Base-by-base conservation (phyloP, 371 early-diverging fungal genomes). In the Mucor sp. region DNA sequence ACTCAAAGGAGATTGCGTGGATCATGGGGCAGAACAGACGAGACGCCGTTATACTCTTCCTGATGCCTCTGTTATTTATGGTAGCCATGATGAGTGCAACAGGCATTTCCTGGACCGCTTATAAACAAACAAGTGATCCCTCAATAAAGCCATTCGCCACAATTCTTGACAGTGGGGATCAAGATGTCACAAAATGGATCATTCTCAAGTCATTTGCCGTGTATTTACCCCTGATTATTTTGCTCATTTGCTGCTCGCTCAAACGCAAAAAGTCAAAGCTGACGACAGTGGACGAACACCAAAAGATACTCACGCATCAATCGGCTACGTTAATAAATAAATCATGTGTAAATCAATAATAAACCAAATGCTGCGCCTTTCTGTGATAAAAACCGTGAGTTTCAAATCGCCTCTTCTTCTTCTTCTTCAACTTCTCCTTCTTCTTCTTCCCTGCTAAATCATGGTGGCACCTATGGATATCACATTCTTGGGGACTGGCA, bases 401-500 rank as follows among this genome's bases (percentile, higher is more conserved):
- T 58, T 50, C 14, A 50, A 50, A 50, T 9, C 7, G 6, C 25
- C 12, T 50, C 50, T 37, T 66, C 23, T 63, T 30, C 60, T 47
- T 35, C 14, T 60, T 50, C 12, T 50, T 6, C 6, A 0, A 48
- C n/a, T 25, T 23, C 8, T 1, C 50, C 50, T 37, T 66, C 23
- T 63, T 30, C 60, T 47, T 35, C 14, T 60, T 11, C 19, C 6
- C 30, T 30, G 30, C 2, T 30, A 2, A 9, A 48, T 33, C 55
- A 74, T 74, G 77, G 75, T 76, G 1, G 72, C 59, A 11, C 66
- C 72, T 19, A 81, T 88, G 65, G 84, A 87, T 56, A 74, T 89
- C 25, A 86, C 85, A 1, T 89, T 89, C 69, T 78, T 89, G 11
- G 89, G 89, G 19, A 92, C 92, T 17, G 87, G 89, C 14, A 88